Conservation (phyloP, 306 rosid species). For the Sindora glabra region DNA sequence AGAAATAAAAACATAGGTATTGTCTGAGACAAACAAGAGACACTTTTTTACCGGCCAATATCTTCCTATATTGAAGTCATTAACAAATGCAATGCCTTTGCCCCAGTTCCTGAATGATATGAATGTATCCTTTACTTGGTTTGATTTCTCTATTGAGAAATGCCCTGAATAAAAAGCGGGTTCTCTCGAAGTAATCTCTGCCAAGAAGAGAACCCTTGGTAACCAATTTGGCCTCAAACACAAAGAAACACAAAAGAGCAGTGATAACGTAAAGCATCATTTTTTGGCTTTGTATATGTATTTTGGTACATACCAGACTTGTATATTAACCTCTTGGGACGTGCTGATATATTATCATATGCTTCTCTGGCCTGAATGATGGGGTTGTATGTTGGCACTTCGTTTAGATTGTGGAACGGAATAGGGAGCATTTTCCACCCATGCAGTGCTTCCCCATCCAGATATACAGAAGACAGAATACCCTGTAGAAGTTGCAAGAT, state of each 20-base stretch:
- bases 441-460: slow-evolving; percentile 36
- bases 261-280: not conserved
- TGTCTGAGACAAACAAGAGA: not conserved
- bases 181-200: slow-evolving; percentile 51
- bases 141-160: slow-evolving; percentile 48
- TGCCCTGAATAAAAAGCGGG: slow-evolving; percentile 72
- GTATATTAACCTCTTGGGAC: slow-evolving; percentile 22
- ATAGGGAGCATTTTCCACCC: slow-evolving; percentile 72
- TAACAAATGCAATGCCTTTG: slow-evolving; percentile 73
- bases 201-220: slow-evolving; percentile 16
- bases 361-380: slow-evolving; percentile 32
- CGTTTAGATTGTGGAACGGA: slow-evolving; percentile 64
- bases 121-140: slow-evolving; percentile 59
- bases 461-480: slow-evolving; percentile 74
- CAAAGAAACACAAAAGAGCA: not conserved
- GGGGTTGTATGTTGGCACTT: slow-evolving; percentile 35
- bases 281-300: not conserved
- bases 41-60: slow-evolving; percentile 78
- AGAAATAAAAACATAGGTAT: not conserved
- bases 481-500: slow-evolving; percentile 50
- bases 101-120: slow-evolving; percentile 72
- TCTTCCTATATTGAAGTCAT: slow-evolving; percentile 80
- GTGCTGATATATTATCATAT: slow-evolving; percentile 15
- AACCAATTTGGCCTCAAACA: slow-evolving; percentile 3
- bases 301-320: slow-evolving; percentile 38